Percentiles rank a stretch among this genome's conserved stretches.
phyloP scores from a whole-genome alignment of 805 yeast genomes.

The Kluyveromyces dobzhanskii region DNA sequence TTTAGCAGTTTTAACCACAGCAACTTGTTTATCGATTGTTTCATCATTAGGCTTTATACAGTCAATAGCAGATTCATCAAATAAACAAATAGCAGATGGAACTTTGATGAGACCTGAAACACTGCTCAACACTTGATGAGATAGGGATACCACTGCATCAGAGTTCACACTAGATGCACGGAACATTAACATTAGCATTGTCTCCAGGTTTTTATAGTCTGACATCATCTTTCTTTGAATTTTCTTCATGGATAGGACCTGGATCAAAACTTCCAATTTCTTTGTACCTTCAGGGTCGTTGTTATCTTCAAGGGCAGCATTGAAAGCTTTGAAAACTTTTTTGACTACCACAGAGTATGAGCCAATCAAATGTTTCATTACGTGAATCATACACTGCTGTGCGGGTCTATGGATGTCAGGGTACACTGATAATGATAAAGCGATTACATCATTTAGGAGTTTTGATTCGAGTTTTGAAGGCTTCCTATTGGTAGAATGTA shows the following conservation, averaged over 20 bases:
- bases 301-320: constrained; percentile 39
- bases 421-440: constrained; percentile 60
- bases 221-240: constrained; percentile 49
- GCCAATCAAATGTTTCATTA: constrained; percentile 62
- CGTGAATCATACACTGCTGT: constrained; percentile 54
- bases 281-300: constrained; percentile 42
- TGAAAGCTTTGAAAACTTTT: constrained; percentile 33
- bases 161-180: constrained; percentile 51
- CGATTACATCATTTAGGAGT: constrained; percentile 57
- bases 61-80: constrained; percentile 31
- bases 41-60: constrained; percentile 55
- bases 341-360: constrained; percentile 50
- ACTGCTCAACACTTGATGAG: constrained; percentile 42
- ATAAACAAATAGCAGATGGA: constrained; percentile 48
- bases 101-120: constrained; percentile 36
- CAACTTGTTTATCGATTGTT: constrained; percentile 47
- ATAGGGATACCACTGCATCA: constrained; percentile 42
- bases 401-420: constrained; percentile 63
- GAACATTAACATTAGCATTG: constrained; percentile 41
- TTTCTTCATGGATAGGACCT: constrained; percentile 47
- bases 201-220: constrained; percentile 45
- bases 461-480: constrained; percentile 57
- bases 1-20: constrained; percentile 55
- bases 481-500: constrained; percentile 65
- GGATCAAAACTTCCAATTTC: constrained; percentile 55